Conservation (phyloP, 495 filamentous ascomycete species). For the Cairneyella variabilis region DNA sequence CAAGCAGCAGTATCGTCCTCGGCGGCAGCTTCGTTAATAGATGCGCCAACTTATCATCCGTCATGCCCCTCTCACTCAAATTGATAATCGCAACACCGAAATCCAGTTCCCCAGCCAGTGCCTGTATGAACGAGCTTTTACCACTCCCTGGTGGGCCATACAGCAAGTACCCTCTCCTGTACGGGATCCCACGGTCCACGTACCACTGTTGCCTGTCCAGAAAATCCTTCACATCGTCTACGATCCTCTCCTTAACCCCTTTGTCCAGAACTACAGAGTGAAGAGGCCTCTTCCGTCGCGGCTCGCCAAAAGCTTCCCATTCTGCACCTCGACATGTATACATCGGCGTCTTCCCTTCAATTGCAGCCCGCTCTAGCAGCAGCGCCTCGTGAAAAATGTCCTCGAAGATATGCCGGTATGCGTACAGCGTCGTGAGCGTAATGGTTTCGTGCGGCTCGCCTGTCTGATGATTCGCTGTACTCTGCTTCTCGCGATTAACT, state of each 20-base stretch:
- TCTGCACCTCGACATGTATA: constrained; percentile 77
- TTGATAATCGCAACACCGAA: constrained; percentile 95
- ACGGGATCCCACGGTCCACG: constrained; percentile 89
- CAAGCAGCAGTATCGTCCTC: constrained; percentile 80
- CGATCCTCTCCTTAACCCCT: constrained; percentile 81
- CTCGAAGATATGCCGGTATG: constrained; percentile 79
- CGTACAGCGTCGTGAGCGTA: constrained; percentile 86
- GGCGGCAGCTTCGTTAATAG: constrained; percentile 84
- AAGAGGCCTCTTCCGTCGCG: constrained; percentile 80
- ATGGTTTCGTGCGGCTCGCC: constrained; percentile 93
- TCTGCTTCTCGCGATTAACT: constrained; percentile 79
- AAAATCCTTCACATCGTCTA: constrained; percentile 83
- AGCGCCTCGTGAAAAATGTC: constrained; percentile 84
- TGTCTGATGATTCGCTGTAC: constrained; percentile 62
- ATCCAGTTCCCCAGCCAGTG: constrained; percentile 84
- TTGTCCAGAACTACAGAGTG: constrained; percentile 83
- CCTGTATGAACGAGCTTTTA: constrained; percentile 95
- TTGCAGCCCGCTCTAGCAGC: constrained; percentile 63
- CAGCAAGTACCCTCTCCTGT: constrained; percentile 87
- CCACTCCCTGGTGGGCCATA: constrained; percentile 93
- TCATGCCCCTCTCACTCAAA: constrained; percentile 86
- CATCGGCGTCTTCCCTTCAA: constrained; percentile 92
- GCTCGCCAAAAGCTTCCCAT: constrained; percentile 84
- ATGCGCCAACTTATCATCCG: constrained; percentile 86
- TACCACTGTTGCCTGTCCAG: constrained; percentile 80